Evolutionary conservation across 1,139 yeast species (phyloP).

Genomic region (Yamadazyma diospyri): DNA sequence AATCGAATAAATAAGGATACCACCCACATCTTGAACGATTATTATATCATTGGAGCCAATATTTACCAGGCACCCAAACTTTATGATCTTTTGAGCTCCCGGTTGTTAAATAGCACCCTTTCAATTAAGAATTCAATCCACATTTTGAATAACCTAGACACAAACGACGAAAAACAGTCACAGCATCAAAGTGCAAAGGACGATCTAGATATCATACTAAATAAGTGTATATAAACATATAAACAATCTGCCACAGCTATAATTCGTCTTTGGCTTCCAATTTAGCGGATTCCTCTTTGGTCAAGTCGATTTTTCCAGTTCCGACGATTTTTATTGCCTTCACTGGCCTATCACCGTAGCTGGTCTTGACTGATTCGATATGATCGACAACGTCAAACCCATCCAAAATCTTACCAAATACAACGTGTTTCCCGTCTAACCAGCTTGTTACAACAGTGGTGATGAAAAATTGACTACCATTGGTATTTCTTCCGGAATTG

Average conservation of each 20-base stretch:
- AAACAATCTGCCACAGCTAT: conserved; percentile 10
- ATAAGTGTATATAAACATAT: conserved; percentile 1
- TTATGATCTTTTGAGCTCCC: conserved; percentile 36
- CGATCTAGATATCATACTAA: conserved; percentile 6
- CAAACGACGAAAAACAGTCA: background rate
- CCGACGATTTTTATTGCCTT: conserved; percentile 47
- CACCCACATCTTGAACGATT: conserved; percentile 59
- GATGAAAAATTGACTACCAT: conserved; percentile 64
- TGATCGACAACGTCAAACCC: conserved; percentile 61
- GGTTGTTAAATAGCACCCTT: conserved; percentile 36
- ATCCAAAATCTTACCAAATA: conserved; percentile 74
- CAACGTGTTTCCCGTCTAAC: conserved; percentile 72
- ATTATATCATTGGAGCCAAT: conserved; percentile 87
- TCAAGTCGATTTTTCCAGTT: conserved; percentile 41
- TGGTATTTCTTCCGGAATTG: conserved; percentile 59
- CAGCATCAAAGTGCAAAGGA: background rate
- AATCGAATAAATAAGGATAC: conserved; percentile 52
- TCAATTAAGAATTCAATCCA: conserved; percentile 36
- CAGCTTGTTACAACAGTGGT: conserved; percentile 60
- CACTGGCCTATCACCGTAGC: conserved; percentile 49
- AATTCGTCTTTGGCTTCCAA: conserved; percentile 26
- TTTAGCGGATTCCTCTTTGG: conserved; percentile 19
- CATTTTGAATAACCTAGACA: conserved; percentile 31
- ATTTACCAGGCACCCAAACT: conserved; percentile 83
- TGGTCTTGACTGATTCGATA: conserved; percentile 52